Evolutionary conservation across 345 rosid species (phyloP).

Genomic region (Erucastrum elatum): DNA sequence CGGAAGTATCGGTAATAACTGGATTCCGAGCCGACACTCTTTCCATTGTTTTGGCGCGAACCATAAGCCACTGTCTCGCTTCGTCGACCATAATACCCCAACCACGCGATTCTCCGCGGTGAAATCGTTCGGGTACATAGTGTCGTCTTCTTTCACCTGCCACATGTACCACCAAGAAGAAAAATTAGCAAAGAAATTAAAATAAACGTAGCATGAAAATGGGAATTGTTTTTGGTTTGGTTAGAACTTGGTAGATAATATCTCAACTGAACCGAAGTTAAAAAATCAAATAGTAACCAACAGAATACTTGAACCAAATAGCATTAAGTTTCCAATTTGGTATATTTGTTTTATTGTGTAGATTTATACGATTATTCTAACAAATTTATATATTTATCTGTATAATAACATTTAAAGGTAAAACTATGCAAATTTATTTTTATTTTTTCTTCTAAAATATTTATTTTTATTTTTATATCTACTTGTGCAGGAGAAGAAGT

Average conservation of each 20-base stretch:
- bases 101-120: conserved; percentile 73
- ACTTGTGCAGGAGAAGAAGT: background rate
- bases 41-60: conserved; percentile 77
- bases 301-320: background rate
- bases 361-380: too few species aligned
- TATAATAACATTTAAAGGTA: background rate
- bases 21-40: conserved; percentile 90
- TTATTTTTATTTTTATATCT: background rate
- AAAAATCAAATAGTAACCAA: background rate
- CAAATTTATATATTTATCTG: background rate
- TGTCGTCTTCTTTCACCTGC: conserved; percentile 67
- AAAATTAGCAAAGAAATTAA: background rate
- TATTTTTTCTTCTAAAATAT: background rate
- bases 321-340: background rate
- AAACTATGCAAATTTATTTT: too few species aligned
- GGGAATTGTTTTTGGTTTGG: background rate
- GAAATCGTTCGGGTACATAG: conserved; percentile 59
- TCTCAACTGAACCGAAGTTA: background rate
- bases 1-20: conserved; percentile 69
- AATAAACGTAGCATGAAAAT: background rate
- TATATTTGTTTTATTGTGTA: background rate
- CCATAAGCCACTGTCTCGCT: conserved; percentile 92
- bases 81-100: conserved; percentile 86
- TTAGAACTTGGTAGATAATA: background rate
- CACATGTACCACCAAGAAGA: conserved; percentile 49